These are phyloP conservation scores for Mycena vitilis DNA, from an alignment of 768 basidiomycete genomes.

Conservation along the genomic window DNA sequence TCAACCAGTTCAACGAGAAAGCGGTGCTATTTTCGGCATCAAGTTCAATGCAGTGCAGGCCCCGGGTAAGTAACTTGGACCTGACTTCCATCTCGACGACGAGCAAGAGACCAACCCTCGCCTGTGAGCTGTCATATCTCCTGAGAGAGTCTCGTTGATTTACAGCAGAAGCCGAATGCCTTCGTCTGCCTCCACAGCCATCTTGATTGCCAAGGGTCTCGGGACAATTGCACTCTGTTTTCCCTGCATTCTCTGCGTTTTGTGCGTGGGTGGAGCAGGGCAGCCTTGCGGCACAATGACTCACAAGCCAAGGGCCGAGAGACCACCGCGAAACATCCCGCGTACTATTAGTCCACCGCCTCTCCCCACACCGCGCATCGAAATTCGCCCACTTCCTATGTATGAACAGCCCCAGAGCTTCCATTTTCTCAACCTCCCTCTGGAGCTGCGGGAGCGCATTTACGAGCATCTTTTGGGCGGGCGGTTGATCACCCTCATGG, in stretches of 20 bases:
- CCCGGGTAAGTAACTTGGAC: too few species aligned
- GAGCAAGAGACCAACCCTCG: background rate
- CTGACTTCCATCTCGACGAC: background rate
- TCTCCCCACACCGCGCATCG: slow-evolving; percentile 8
- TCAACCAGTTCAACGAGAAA: too few species aligned
- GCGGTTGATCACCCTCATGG: background rate
- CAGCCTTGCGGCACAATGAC: background rate
- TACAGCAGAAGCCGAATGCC: slow-evolving; percentile 3
- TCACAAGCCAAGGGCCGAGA: background rate
- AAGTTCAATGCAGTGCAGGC: too few species aligned
- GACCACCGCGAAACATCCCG: background rate
- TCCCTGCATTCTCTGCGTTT: background rate
- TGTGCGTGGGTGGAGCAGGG: too few species aligned
- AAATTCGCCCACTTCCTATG: background rate
- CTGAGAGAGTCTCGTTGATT: slow-evolving; percentile 16
- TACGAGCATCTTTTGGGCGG: slow-evolving; percentile 22
- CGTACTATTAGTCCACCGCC: background rate
- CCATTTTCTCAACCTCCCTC: slow-evolving; percentile 9
- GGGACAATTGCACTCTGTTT: background rate
- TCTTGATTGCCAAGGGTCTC: background rate
- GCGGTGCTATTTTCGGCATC: too few species aligned
- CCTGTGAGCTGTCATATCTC: background rate
- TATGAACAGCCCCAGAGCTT: slow-evolving; percentile 5
- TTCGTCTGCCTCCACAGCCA: background rate
- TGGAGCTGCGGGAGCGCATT: slow-evolving; percentile 20